Conservation (phyloP, 176 grass and related monocot species). For the Ensete ventricosum region DNA sequence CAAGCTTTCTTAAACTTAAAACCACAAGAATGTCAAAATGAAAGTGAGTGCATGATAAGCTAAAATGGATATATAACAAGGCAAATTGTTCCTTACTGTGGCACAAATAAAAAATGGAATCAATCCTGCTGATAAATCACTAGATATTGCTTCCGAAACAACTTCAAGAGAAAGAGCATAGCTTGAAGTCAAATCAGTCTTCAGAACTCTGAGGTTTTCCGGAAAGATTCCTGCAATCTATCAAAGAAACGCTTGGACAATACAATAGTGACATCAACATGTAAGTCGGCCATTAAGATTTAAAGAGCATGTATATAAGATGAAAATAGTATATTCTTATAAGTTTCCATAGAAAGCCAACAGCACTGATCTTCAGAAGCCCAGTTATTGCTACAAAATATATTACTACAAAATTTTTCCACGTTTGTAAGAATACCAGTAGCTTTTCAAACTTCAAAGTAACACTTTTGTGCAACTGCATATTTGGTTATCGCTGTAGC, state of each 20-base stretch:
- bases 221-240: constrained; percentile 72
- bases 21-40: not conserved
- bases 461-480: not conserved
- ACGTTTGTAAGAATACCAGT: not conserved
- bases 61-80: not conserved
- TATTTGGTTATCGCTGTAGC: not conserved
- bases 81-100: constrained; percentile 40
- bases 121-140: constrained; percentile 47
- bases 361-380: not conserved
- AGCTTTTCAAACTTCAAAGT: not conserved
- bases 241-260: constrained; percentile 17
- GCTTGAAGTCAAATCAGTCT: constrained; percentile 26
- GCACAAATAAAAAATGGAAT: constrained; percentile 69
- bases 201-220: constrained; percentile 52
- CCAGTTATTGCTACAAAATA: not conserved
- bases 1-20: too few relatives aligned
- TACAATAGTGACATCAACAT: not conserved
- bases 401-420: not conserved
- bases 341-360: not conserved
- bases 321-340: not conserved
- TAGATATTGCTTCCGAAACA: constrained; percentile 31
- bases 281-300: not conserved
- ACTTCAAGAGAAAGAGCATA: constrained; percentile 41
- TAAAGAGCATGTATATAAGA: not conserved
- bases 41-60: not conserved